A percentile compares a stretch with the other conserved stretches of the same genome.
Evolutionary conservation across 2,329 filamentous ascomycete genomes (phyloP).

Genomic region (Fusarium agapanthi): DNA sequence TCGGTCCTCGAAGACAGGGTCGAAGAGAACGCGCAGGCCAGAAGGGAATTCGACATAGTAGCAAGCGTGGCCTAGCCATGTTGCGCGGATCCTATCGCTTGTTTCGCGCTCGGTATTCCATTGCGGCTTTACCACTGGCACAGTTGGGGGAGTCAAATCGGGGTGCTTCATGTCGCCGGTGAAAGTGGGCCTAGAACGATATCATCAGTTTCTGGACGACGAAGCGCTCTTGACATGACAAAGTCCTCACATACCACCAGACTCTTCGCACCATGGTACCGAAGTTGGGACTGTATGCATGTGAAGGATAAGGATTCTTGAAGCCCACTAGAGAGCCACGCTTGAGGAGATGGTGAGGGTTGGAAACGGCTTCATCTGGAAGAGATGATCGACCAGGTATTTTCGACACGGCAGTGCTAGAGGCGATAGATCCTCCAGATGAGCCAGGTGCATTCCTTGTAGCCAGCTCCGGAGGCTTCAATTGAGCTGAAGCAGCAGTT

Average conservation of each 20-base stretch:
- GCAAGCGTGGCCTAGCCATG: conserved; percentile 95
- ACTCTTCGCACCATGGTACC: conserved; percentile 44
- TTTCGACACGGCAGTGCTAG: conserved; percentile 46
- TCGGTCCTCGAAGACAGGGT: conserved; percentile 89
- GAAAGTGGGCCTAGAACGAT: conserved; percentile 46
- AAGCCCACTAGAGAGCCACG: conserved; percentile 55
- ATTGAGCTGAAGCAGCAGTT: conserved; percentile 19
- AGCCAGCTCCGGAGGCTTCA: conserved; percentile 31
- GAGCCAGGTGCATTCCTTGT: conserved; percentile 7
- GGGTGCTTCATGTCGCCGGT: conserved; percentile 57
- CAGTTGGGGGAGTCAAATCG: conserved; percentile 70
- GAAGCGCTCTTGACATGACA: background rate
- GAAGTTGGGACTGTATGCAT: conserved; percentile 35
- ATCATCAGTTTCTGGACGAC: conserved; percentile 15
- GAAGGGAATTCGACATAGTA: conserved; percentile 91
- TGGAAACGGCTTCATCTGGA: conserved; percentile 54
- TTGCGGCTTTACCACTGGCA: conserved; percentile 71
- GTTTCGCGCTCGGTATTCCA: conserved; percentile 71
- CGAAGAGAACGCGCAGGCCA: conserved; percentile 88
- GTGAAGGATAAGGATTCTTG: conserved; percentile 62
- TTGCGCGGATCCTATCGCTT: conserved; percentile 74
- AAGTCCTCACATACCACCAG: conserved; percentile 46
- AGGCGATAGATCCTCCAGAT: conserved; percentile 11
- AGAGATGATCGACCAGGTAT: conserved; percentile 47
- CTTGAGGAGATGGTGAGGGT: conserved; percentile 59